Conservation (phyloP, 164 flowering plant genomes). For the Liquidambar formosana region DNA sequence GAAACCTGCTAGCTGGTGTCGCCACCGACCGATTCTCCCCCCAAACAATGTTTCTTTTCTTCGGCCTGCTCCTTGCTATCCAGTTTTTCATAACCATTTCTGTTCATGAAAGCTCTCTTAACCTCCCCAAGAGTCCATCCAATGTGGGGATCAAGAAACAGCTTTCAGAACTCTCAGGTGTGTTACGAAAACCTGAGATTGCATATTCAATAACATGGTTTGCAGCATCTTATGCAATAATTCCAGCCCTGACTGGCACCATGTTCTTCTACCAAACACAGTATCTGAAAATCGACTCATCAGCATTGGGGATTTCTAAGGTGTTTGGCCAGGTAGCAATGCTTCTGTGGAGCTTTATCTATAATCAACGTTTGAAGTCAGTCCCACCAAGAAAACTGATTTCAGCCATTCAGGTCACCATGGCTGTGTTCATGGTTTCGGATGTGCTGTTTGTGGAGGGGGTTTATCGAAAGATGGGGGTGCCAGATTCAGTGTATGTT, state of each 20-base stretch:
- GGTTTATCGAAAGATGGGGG: constrained; percentile 54
- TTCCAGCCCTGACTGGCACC: constrained; percentile 79
- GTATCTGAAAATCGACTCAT: constrained; percentile 57
- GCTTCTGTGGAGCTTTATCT: constrained; percentile 71
- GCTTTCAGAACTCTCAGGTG: constrained; percentile 49
- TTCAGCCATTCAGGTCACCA: constrained; percentile 53
- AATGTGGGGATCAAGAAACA: constrained; percentile 49
- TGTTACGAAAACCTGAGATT: constrained; percentile 65
- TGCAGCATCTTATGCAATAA: constrained; percentile 69
- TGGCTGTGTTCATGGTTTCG: constrained; percentile 74
- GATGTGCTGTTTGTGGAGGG: constrained; percentile 72
- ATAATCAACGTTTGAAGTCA: constrained; percentile 53
- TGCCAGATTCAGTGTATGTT: constrained; percentile 72
- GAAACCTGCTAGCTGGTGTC: constrained; percentile 76
- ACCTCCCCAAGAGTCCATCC: constrained; percentile 59
- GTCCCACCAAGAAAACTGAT: constrained; percentile 69
- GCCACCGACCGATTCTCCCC: constrained; percentile 52
- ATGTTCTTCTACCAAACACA: constrained; percentile 96
- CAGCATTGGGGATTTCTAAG: constrained; percentile 78
- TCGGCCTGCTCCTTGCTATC: constrained; percentile 48
- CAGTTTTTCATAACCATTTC: constrained; percentile 62
- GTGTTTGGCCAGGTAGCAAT: constrained; percentile 86
- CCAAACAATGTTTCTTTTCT: constrained; percentile 57
- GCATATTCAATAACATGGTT: constrained; percentile 76
- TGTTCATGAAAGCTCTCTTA: constrained; percentile 61